These are phyloP conservation scores for Gryganskiella cystojenkinii DNA, from an alignment of 192 early-diverging fungal species.

Conservation along the genomic window DNA sequence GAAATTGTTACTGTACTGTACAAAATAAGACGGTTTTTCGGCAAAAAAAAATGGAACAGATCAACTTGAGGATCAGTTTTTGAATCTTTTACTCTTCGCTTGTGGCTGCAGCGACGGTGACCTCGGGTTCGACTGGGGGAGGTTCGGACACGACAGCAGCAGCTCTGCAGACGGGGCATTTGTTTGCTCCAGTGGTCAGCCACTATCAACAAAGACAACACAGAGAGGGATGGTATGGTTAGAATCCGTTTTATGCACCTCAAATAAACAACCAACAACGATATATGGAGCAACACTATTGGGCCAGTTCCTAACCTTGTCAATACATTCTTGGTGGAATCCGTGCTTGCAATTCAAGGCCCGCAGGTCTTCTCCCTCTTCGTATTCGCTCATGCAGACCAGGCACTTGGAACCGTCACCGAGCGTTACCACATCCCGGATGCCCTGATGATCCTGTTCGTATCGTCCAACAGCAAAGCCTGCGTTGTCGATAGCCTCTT, in stretches of 20 bases:
- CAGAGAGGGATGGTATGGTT: not conserved
- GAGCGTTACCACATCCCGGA: slow-evolving; percentile 29
- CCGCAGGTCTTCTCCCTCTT: slow-evolving; percentile 57
- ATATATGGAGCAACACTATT: too few species aligned
- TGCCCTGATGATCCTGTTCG: slow-evolving; percentile 41
- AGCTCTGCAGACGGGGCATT: slow-evolving; percentile 65
- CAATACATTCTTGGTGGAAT: slow-evolving; percentile 67
- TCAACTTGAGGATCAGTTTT: too few species aligned
- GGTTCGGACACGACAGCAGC: slow-evolving; percentile 52
- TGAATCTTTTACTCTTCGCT: slow-evolving; percentile 4
- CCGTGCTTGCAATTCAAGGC: slow-evolving; percentile 64
- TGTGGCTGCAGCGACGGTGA: slow-evolving; percentile 2
- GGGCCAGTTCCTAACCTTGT: slow-evolving; percentile 58
- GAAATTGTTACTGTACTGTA: not conserved
- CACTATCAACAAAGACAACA: slow-evolving; percentile 36
- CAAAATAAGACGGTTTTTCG: not conserved
- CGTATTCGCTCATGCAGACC: slow-evolving; percentile 65
- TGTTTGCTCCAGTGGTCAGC: slow-evolving; percentile 65
- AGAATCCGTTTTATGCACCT: not conserved
- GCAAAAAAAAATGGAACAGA: too few species aligned
- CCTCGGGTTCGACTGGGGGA: slow-evolving; percentile 8
- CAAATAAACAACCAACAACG: not conserved
- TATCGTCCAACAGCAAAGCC: slow-evolving; percentile 43
- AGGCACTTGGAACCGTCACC: slow-evolving; percentile 57
- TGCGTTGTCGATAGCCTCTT: slow-evolving; percentile 53